Percentiles rank a stretch among this genome's conserved stretches.
Evolutionary conservation across 164 flowering plant genomes (phyloP).

Genomic region (Tetracentron sinense): DNA sequence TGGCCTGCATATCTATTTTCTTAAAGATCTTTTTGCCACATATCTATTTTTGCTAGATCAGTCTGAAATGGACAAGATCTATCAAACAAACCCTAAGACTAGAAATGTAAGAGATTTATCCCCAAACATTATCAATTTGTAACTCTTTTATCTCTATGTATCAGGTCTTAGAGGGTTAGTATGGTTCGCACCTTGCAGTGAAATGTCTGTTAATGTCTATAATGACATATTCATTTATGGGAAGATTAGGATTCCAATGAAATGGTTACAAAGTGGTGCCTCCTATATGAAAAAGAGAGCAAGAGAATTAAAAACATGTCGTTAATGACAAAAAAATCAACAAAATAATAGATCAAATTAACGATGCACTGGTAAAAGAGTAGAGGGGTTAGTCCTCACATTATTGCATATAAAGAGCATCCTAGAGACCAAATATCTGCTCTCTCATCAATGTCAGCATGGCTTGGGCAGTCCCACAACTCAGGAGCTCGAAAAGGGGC

Average conservation of each 20-base stretch:
- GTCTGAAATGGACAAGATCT: too few relatives aligned
- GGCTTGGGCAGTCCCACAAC: constrained; percentile 98
- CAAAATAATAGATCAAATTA: not conserved
- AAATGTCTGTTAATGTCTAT: not conserved
- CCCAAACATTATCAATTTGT: too few relatives aligned
- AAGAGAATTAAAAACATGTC: too few relatives aligned
- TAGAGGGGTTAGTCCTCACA: constrained; percentile 50
- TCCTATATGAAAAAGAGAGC: not conserved
- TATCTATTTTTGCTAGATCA: too few relatives aligned
- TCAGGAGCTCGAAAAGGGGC: constrained; percentile 97
- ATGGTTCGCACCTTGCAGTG: not conserved
- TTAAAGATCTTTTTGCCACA: too few relatives aligned
- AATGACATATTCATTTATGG: not conserved
- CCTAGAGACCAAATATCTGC: constrained; percentile 98
- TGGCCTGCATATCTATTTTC: too few relatives aligned
- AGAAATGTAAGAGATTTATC: too few relatives aligned
- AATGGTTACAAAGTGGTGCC: not conserved
- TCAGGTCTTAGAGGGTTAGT: not conserved
- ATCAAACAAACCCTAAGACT: too few relatives aligned
- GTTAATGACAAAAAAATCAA: not conserved
- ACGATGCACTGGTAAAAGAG: constrained; percentile 1
- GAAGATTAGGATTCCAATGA: not conserved
- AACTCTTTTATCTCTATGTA: too few relatives aligned
- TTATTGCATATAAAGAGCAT: constrained; percentile 88
- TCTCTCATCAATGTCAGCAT: constrained; percentile 89